A percentile compares a stretch with the other conserved stretches of the same genome.
phyloP scores from a whole-genome alignment of 2,329 filamentous ascomycete genomes.

The Fusarium papillatum region DNA sequence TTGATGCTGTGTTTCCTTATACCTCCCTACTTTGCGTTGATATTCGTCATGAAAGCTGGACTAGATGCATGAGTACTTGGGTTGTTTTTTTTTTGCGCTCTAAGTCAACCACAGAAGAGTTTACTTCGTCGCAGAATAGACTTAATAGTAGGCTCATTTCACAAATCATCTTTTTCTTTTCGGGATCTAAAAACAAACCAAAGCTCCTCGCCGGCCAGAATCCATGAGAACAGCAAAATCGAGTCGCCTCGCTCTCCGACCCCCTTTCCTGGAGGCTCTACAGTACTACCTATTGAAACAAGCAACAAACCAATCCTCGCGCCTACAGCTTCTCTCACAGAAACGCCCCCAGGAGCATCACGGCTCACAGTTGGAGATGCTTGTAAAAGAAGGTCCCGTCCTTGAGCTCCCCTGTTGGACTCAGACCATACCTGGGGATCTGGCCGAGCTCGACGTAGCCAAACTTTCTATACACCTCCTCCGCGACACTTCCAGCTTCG shows the following conservation, averaged over 20 bases:
- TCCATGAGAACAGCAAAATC: slow-evolving; percentile 35
- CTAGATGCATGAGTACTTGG: not conserved
- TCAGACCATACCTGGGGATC: slow-evolving; percentile 67
- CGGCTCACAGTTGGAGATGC: slow-evolving; percentile 53
- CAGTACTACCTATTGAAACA: slow-evolving; percentile 15
- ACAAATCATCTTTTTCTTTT: slow-evolving; percentile 20
- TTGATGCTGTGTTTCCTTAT: not conserved
- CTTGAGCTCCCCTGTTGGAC: slow-evolving; percentile 61
- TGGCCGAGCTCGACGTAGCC: slow-evolving; percentile 69
- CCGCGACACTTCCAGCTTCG: slow-evolving; percentile 64
- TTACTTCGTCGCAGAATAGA: not conserved
- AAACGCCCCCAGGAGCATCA: not conserved
- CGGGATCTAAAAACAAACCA: slow-evolving; percentile 35
- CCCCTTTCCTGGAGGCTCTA: slow-evolving; percentile 30
- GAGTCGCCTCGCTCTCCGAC: slow-evolving; percentile 44
- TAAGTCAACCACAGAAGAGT: not conserved
- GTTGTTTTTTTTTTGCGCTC: not conserved
- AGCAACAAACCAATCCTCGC: not conserved
- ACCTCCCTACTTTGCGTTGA: not conserved
- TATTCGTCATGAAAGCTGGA: not conserved
- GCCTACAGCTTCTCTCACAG: not conserved
- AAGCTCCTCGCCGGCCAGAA: slow-evolving; percentile 36
- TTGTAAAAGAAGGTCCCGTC: slow-evolving; percentile 73
- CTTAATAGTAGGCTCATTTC: not conserved
- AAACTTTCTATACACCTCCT: slow-evolving; percentile 66